Evolutionary conservation across 176 grass and related monocot species (phyloP).

Genomic region (Musa beccarii): DNA sequence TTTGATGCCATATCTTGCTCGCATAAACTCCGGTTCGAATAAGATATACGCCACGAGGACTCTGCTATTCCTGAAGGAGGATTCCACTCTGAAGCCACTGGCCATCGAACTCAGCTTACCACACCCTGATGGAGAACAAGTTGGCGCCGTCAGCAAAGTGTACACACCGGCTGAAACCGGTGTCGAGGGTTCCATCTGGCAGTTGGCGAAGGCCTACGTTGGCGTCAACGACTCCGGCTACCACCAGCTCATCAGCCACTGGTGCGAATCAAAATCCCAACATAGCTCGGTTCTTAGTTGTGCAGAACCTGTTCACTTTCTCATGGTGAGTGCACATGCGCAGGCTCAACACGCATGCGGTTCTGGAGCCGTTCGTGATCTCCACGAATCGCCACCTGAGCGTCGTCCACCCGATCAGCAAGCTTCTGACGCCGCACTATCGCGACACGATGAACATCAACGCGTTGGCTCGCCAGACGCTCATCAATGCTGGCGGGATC

Average conservation of each 20-base stretch:
- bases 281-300: neutral
- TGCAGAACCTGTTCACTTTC: neutral
- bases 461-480: neutral
- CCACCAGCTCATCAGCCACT: neutral
- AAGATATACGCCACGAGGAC: conserved; percentile 81
- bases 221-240: neutral
- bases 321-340: neutral
- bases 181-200: neutral
- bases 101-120: conserved; percentile 77
- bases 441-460: neutral
- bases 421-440: neutral
- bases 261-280: neutral
- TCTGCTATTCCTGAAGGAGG: conserved; percentile 51
- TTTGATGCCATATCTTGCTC: conserved; percentile 60
- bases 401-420: neutral
- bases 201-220: neutral
- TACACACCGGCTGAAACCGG: neutral
- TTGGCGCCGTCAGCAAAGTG: neutral
- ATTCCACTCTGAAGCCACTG: conserved; percentile 40
- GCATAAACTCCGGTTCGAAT: conserved; percentile 45
- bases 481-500: neutral
- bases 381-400: neutral
- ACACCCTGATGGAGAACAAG: conserved; percentile 14
- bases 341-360: neutral
- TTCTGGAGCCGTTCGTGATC: neutral